Evolutionary conservation across 2,329 filamentous ascomycete genomes (phyloP).

Genomic region (Cladophialophora yegresii): DNA sequence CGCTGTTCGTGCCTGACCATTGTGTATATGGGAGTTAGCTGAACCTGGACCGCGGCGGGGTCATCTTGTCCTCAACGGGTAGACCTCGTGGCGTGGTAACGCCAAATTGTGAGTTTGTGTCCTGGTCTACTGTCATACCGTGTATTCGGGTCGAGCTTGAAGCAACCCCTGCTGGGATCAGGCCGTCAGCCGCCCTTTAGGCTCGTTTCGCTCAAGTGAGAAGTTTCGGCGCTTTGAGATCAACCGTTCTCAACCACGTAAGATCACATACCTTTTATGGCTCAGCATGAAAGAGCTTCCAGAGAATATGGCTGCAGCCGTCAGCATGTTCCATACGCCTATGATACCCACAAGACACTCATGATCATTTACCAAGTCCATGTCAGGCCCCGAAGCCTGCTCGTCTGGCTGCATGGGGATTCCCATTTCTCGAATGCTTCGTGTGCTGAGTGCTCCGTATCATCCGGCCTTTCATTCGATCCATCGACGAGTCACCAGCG

Average conservation of each 20-base stretch:
- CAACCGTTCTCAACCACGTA: not conserved
- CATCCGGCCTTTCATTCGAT: conserved; percentile 42
- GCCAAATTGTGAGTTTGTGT: not conserved
- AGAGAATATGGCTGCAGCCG: not conserved
- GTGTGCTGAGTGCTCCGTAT: conserved; percentile 1
- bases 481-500: conserved; percentile 48
- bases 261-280: not conserved
- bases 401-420: not conserved
- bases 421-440: not conserved
- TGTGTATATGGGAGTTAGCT: not conserved
- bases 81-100: not conserved
- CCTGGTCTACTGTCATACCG: not conserved
- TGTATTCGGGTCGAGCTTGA: not conserved
- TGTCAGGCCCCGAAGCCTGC: not conserved
- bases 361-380: not conserved
- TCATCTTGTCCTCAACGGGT: not conserved
- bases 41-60: not conserved
- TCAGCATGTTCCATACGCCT: not conserved
- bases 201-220: not conserved
- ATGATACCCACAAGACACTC: not conserved
- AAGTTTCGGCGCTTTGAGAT: not conserved
- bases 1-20: not conserved
- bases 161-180: not conserved
- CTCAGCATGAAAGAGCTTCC: not conserved
- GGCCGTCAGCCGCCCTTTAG: not conserved